Evolutionary conservation across 2,329 filamentous ascomycete species (phyloP).

Genomic region (Ceratocystis ficicola): DNA sequence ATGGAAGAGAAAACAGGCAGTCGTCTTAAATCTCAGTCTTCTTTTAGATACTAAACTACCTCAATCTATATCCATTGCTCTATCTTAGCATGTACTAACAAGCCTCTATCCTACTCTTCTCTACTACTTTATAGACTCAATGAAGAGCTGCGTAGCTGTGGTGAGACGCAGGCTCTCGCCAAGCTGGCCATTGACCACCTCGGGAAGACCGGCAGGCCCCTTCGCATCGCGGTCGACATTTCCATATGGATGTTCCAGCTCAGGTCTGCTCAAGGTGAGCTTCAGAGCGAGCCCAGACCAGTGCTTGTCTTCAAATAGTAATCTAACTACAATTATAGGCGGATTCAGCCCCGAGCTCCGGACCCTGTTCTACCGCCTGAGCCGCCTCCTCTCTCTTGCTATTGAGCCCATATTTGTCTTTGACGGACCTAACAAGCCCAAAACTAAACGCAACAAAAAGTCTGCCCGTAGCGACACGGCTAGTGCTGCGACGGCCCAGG

Average conservation of each 20-base stretch:
- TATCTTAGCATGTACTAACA: constrained; percentile 7
- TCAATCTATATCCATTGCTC: too few relatives aligned
- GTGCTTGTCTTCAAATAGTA: too few relatives aligned
- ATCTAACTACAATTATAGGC: constrained; percentile 34
- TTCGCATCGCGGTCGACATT: constrained; percentile 84
- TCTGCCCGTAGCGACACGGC: constrained; percentile 48
- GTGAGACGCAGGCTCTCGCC: constrained; percentile 65
- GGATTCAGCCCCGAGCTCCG: constrained; percentile 82
- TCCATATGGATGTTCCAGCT: constrained; percentile 97
- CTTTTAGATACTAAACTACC: neutral
- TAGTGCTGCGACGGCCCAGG: constrained; percentile 57
- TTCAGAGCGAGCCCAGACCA: neutral
- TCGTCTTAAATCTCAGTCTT: neutral
- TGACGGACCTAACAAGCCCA: constrained; percentile 73
- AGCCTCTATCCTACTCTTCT: too few relatives aligned
- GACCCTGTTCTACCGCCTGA: constrained; percentile 82
- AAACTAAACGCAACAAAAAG: constrained; percentile 76
- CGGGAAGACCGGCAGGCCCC: constrained; percentile 54
- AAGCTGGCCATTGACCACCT: constrained; percentile 72
- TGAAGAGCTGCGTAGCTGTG: constrained; percentile 67
- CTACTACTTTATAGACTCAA: constrained; percentile 53
- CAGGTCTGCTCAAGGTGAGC: constrained; percentile 60
- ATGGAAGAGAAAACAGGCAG: neutral
- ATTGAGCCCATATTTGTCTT: constrained; percentile 85
- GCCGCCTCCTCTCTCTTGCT: constrained; percentile 62